Percentiles rank a stretch among this genome's conserved stretches.
phyloP scores from a whole-genome alignment of 2,329 filamentous ascomycete genomes.

The Trichocomaceae sp. region DNA sequence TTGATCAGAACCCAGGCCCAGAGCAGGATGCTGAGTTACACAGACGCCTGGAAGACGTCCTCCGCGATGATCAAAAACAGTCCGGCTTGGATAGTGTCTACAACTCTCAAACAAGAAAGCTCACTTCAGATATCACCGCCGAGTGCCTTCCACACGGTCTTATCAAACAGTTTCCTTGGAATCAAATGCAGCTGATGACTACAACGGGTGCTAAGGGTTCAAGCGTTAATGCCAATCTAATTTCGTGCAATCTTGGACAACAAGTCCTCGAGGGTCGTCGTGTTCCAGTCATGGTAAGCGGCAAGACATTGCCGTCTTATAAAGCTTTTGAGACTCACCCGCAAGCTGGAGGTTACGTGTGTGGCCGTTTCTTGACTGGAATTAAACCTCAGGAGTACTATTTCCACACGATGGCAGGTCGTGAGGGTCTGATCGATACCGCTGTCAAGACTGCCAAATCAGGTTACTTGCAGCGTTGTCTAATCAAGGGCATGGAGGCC shows the following conservation, averaged over 20 bases:
- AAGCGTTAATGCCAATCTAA: slow-evolving; percentile 89
- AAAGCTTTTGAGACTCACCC: slow-evolving; percentile 84
- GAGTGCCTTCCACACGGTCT: slow-evolving; percentile 75
- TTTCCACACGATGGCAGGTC: slow-evolving; percentile 98
- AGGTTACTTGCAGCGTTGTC: slow-evolving; percentile 89
- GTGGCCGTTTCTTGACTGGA: slow-evolving; percentile 94
- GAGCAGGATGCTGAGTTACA: slow-evolving; percentile 64
- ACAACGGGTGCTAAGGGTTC: slow-evolving; percentile 91
- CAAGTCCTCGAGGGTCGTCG: slow-evolving; percentile 91
- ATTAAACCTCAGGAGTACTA: slow-evolving; percentile 97
- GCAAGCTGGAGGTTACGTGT: slow-evolving; percentile 86
- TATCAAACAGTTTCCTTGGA: slow-evolving; percentile 86
- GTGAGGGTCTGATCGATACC: slow-evolving; percentile 97
- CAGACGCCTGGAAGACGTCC: slow-evolving; percentile 75
- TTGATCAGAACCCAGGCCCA: slow-evolving; percentile 59
- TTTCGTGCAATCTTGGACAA: slow-evolving; percentile 95
- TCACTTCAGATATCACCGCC: slow-evolving; percentile 73
- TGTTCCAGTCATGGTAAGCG: slow-evolving; percentile 96
- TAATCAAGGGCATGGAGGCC: slow-evolving; percentile 98
- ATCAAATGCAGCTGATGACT: slow-evolving; percentile 99
- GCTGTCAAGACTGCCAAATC: slow-evolving; percentile 97
- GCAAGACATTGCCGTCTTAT: slow-evolving; percentile 92
- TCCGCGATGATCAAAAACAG: slow-evolving; percentile 87
- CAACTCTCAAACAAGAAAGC: slow-evolving; percentile 60
- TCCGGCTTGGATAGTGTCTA: slow-evolving; percentile 82